Evolutionary conservation across 1,284 basidiomycete genomes (phyloP), one percentile per base, ranked within the genome.

Genomic region (Ustilago loliicola): DNA sequence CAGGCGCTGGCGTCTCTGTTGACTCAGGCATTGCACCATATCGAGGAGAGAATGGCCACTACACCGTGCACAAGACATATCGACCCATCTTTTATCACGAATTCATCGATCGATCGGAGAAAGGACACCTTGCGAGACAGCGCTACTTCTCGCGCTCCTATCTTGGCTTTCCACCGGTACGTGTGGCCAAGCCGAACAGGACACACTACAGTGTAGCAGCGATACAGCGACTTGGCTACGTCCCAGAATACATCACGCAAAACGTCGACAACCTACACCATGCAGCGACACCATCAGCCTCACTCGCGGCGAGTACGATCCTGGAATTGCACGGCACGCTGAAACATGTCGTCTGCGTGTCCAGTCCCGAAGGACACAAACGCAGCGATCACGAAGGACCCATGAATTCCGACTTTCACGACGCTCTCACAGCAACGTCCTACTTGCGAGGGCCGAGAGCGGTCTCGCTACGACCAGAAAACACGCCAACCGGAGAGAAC

Each of bases 241-340:
- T 85, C 3, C 71, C 76, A 17, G 74, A 83, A 19, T 72, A 76
- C 48, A 86, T 86, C 59, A 86, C 85, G 2, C 73, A 83, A 50
- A 87, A 86, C 57, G 86, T 87, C 36, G 86, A 87, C 65, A 77
- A 72, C 19, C 65, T 87, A 23, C 85, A 86, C 61, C 83, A 86
- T 57, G 70, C 77, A 8, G 85, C 86, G 0, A 77, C 81, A 38
- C 77, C 74, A 0, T 76, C 71, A 7, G 60, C 80, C 4, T 76
- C 76, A 7, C 58, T 80, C 0, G 79, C 81, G 17, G 76, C 76
- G 0, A 58, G 67, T 21, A 70, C 77, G 1, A 86, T 86, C n/a
- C 59, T 85, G 19, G 86, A 87, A 59, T 72, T 87, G 32, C 86
- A 87, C 52, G 86, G 83, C 19, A 76, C 77, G 57, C 61, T 72